Percentiles rank a stretch among this genome's conserved stretches.
Evolutionary conservation across 495 filamentous ascomycete species (phyloP).

Genomic region (Corynascus novoguineensis): DNA sequence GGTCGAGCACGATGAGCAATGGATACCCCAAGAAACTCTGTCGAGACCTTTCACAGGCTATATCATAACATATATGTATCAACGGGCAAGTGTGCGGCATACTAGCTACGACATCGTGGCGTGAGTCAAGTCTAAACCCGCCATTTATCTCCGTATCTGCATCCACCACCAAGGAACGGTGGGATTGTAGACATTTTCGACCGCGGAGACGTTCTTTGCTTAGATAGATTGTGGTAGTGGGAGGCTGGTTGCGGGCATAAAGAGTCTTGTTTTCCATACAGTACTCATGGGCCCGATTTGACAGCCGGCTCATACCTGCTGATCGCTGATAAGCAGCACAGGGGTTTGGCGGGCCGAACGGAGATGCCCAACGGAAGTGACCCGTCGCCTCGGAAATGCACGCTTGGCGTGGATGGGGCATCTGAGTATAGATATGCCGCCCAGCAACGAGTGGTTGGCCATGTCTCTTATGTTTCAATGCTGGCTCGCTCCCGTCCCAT

Average conservation of each 20-base stretch:
- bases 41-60: not conserved
- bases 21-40: not conserved
- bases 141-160: not conserved
- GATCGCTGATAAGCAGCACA: conserved; percentile 1
- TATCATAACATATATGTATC: not conserved
- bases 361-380: not conserved
- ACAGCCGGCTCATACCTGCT: not conserved
- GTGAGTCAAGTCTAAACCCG: not conserved
- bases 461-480: no score
- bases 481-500: not conserved
- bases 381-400: conserved; percentile 7
- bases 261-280: not conserved
- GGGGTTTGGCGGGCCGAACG: conserved; percentile 1
- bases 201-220: not conserved
- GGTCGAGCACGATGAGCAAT: not conserved
- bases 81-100: not conserved
- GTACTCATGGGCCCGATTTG: not conserved
- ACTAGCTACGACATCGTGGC: not conserved
- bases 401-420: not conserved
- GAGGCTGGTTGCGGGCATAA: not conserved
- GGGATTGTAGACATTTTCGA: not conserved
- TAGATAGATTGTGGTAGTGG: not conserved
- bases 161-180: not conserved
- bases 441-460: not conserved
- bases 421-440: not conserved